These are phyloP conservation scores for Teratosphaeria viscida DNA, from an alignment of 2,329 filamentous ascomycete genomes.

Conservation along the genomic window DNA sequence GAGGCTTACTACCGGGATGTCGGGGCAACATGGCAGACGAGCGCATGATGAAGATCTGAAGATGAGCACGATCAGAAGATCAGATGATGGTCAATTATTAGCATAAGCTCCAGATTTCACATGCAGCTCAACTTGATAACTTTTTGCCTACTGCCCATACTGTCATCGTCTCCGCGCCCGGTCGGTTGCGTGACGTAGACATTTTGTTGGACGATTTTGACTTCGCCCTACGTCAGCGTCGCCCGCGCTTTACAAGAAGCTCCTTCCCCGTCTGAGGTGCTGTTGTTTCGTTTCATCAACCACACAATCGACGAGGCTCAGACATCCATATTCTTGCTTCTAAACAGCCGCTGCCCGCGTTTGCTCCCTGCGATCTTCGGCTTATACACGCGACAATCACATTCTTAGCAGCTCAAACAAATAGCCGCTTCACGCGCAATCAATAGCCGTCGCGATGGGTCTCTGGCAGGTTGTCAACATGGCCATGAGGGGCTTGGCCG, in stretches of 20 bases:
- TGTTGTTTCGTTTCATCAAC: neutral
- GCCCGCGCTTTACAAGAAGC: neutral
- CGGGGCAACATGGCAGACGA: neutral
- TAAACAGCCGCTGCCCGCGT: neutral
- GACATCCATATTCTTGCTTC: neutral
- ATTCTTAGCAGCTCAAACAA: neutral
- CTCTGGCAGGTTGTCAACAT: slow-evolving; percentile 1
- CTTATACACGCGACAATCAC: neutral
- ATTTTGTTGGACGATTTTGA: too few relatives aligned
- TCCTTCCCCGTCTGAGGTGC: neutral
- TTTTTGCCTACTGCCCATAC: neutral
- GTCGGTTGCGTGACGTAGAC: neutral
- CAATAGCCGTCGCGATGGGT: neutral
- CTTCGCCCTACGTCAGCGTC: neutral
- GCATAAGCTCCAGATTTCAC: neutral
- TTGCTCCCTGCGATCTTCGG: neutral
- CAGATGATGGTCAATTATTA: neutral
- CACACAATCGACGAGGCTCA: neutral
- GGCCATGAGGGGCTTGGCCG: neutral
- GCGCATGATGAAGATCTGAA: neutral
- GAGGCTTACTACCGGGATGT: neutral
- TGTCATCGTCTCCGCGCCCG: neutral
- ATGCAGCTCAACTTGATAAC: neutral
- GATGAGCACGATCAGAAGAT: neutral
- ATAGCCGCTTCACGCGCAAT: neutral